phyloP scores from a whole-genome alignment of 495 filamentous ascomycete species.

The Lepraria neglecta region DNA sequence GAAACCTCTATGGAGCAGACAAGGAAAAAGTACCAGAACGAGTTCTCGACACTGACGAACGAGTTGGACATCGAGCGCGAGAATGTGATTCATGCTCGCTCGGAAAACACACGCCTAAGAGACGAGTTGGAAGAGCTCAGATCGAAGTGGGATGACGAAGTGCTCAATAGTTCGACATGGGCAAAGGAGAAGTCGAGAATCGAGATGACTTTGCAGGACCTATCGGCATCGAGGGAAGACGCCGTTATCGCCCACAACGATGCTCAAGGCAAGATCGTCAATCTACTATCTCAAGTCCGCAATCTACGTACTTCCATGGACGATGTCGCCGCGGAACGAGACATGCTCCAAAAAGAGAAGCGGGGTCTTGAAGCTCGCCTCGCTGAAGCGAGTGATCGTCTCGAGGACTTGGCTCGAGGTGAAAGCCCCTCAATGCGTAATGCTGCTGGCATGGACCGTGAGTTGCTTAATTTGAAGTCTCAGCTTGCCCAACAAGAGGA shows the following conservation, averaged over 20 bases:
- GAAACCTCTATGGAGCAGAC: constrained; percentile 96
- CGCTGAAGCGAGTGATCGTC: constrained; percentile 76
- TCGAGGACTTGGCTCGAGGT: constrained; percentile 84
- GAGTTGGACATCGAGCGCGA: constrained; percentile 93
- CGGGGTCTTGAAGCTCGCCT: constrained; percentile 81
- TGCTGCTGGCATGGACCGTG: constrained; percentile 81
- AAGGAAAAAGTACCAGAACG: constrained; percentile 90
- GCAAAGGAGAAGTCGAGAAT: constrained; percentile 94
- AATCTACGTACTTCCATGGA: constrained; percentile 77
- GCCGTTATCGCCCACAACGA: constrained; percentile 90
- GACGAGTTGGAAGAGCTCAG: constrained; percentile 93
- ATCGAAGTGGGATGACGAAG: constrained; percentile 97
- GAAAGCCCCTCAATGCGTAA: constrained; percentile 88
- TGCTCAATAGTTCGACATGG: constrained; percentile 96
- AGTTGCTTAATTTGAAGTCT: constrained; percentile 85
- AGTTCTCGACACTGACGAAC: constrained; percentile 79
- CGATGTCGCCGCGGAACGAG: constrained; percentile 78
- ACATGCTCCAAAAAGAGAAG: constrained; percentile 82
- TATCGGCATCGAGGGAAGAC: constrained; percentile 85
- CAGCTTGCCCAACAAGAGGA: constrained; percentile 90
- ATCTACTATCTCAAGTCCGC: constrained; percentile 85
- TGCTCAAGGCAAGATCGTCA: constrained; percentile 84
- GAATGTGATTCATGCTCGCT: constrained; percentile 62
- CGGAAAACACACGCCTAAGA: constrained; percentile 67
- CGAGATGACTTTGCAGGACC: constrained; percentile 83